Evolutionary conservation across 345 rosid species (phyloP).

Genomic region (Dipteronia dyeriana): DNA sequence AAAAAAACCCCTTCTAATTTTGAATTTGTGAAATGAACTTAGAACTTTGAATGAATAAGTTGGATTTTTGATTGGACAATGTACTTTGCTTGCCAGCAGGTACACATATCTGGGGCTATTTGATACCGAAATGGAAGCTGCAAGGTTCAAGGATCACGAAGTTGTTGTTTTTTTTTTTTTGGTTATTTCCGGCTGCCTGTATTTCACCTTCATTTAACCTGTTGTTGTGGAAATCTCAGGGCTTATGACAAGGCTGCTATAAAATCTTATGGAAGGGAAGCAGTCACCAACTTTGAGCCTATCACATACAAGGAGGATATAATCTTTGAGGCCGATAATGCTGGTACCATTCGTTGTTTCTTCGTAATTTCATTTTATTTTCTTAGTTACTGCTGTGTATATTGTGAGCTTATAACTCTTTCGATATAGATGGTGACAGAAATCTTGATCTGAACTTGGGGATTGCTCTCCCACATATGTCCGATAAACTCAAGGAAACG

Average conservation of each 20-base stretch:
- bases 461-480: conserved; percentile 44
- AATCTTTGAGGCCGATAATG: conserved; percentile 23
- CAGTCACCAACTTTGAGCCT: conserved; percentile 88
- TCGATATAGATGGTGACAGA: conserved; percentile 36
- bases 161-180: conserved; percentile 17
- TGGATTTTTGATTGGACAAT: conserved; percentile 28
- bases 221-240: conserved; percentile 23
- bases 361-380: background rate
- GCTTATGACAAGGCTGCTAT: conserved; percentile 81
- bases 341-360: conserved; percentile 30
- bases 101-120: conserved; percentile 93
- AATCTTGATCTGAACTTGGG: conserved; percentile 61
- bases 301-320: conserved; percentile 58
- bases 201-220: background rate
- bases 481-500: conserved; percentile 28
- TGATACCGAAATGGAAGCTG: conserved; percentile 91
- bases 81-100: conserved; percentile 55
- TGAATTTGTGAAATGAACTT: background rate
- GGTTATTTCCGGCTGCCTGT: background rate
- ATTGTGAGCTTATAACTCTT: conserved; percentile 8
- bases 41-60: conserved; percentile 18
- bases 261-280: conserved; percentile 84
- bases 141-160: conserved; percentile 56
- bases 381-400: background rate
- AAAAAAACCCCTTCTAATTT: conserved; percentile 9